phyloP scores from a whole-genome alignment of 331 rosid species.

The Saraca asoca region DNA sequence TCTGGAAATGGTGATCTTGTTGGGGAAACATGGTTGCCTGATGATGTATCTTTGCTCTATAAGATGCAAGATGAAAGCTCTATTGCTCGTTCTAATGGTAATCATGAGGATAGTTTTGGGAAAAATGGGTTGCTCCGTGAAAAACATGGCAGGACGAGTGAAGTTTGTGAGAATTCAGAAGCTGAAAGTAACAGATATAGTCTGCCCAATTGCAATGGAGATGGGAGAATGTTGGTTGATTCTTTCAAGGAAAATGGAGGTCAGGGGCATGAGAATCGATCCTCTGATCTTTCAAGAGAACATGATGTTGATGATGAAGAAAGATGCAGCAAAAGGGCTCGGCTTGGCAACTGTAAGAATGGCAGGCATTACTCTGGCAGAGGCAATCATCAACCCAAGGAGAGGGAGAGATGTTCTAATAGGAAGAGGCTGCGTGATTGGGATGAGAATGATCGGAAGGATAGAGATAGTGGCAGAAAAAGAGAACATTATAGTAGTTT shows the following conservation, averaged over 20 bases:
- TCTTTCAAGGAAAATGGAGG: slow-evolving; percentile 40
- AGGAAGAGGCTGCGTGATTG: slow-evolving; percentile 72
- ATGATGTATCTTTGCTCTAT: slow-evolving; percentile 28
- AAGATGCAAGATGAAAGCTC: slow-evolving; percentile 35
- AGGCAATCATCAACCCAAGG: slow-evolving; percentile 48
- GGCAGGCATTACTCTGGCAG: slow-evolving; percentile 51
- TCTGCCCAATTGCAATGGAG: slow-evolving; percentile 39
- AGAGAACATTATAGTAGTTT: slow-evolving; percentile 52
- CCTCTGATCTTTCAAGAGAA: slow-evolving; percentile 34
- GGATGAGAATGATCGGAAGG: slow-evolving; percentile 71
- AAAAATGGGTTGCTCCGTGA: slow-evolving; percentile 38
- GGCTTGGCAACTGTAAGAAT: slow-evolving; percentile 44
- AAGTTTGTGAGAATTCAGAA: slow-evolving; percentile 30
- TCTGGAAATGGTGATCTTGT: slow-evolving; percentile 23
- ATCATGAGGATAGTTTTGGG: slow-evolving; percentile 10
- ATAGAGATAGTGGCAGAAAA: slow-evolving; percentile 59
- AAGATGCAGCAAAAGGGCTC: slow-evolving; percentile 61
- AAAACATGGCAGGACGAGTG: slow-evolving; percentile 17
- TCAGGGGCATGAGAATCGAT: slow-evolving; percentile 29
- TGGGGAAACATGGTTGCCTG: slow-evolving; percentile 32
- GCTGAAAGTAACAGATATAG: slow-evolving; percentile 36
- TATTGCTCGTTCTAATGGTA: slow-evolving; percentile 25
- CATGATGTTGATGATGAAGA: slow-evolving; percentile 50
- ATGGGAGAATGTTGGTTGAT: slow-evolving; percentile 27
- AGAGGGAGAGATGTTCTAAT: slow-evolving; percentile 42